Base-by-base conservation (phyloP, 2,329 filamentous ascomycete species). In the Neocucurbitaria cava region DNA sequence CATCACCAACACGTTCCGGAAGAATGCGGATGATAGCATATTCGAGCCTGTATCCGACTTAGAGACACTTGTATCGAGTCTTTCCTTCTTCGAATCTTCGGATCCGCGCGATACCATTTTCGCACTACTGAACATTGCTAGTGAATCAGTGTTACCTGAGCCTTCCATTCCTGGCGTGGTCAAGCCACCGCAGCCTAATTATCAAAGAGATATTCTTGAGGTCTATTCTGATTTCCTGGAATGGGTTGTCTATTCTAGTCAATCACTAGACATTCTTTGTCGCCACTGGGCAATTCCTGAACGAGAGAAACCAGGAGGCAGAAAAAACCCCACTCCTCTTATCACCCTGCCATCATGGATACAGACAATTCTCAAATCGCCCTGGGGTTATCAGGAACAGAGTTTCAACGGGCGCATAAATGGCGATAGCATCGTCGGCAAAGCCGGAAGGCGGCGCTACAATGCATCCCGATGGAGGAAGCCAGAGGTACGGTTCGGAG, bases 51-150 rank as follows among this genome's bases (percentile, higher is more conserved):
- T 30, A 21, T 57, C 43, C n/a, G 53, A 41, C 3, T 46, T 71
- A 2, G 65, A 71, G 36, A 42, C 43, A n/a, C 39, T 71, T 2
- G 59, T 70, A 0, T 63, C 61, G 13, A 46, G 26, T 5, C 38
- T 71, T 1, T 46, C 46, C 3, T 28, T 49, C 1, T 71, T 69
- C 36, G 58, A 69, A 13, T 48, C 60, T 1, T 50, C 65, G 5
- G 64, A 71, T 40, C 68, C 66, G 2, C 55, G 61, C 17, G 68
- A 71, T 53, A 65, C 58, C 1, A 62, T 71, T 18, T 61, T 61
- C 52, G 57, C 59, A 17, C 44, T 71, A 1, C 42, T 58, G 5
- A 61, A 58, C 46, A 58, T 71, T 17, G 54, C 64, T 4, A 43
- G 18, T 4, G 48, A 51, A 31, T 23, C 4, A 11, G 13, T 11